A percentile compares a stretch with the other conserved stretches of the same genome.
These are phyloP conservation scores for Sequoia sempervirens DNA, from an alignment of 75 land plant genomes.

Conservation along the genomic window DNA sequence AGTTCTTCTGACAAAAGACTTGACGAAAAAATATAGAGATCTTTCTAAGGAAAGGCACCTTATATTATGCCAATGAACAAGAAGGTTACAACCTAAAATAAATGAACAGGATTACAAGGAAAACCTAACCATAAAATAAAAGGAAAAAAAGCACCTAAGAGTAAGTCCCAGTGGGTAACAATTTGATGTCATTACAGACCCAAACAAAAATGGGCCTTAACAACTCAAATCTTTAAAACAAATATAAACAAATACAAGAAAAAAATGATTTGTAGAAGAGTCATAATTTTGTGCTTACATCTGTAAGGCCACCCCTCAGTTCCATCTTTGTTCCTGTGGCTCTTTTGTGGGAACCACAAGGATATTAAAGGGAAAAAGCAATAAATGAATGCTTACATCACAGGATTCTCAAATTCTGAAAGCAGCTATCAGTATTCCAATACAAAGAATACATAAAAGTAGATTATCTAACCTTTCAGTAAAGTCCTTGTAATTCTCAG, in stretches of 20 bases:
- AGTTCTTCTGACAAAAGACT: no score
- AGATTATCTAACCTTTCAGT: conserved; percentile 68
- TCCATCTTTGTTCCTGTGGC: neutral
- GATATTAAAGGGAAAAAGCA: neutral
- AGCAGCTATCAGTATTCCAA: neutral
- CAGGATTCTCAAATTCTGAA: neutral
- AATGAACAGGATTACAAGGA: neutral
- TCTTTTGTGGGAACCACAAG: neutral
- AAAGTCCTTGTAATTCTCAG: conserved; percentile 78
- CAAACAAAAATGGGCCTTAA: neutral
- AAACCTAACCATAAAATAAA: no score
- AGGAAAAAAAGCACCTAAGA: neutral
- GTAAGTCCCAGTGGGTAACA: neutral
- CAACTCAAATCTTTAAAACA: no score
- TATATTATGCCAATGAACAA: no score
- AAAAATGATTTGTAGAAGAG: no score
- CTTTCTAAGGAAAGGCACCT: no score
- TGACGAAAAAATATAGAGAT: no score
- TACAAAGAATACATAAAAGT: neutral
- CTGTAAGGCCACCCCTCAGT: neutral
- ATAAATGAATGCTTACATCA: neutral
- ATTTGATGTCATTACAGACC: neutral
- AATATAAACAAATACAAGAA: neutral
- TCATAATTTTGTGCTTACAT: neutral
- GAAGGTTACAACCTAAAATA: no score